A percentile compares a stretch with the other conserved stretches of the same genome.
phyloP scores from a whole-genome alignment of 2,329 filamentous ascomycete genomes.

The Colletotrichum siamense region DNA sequence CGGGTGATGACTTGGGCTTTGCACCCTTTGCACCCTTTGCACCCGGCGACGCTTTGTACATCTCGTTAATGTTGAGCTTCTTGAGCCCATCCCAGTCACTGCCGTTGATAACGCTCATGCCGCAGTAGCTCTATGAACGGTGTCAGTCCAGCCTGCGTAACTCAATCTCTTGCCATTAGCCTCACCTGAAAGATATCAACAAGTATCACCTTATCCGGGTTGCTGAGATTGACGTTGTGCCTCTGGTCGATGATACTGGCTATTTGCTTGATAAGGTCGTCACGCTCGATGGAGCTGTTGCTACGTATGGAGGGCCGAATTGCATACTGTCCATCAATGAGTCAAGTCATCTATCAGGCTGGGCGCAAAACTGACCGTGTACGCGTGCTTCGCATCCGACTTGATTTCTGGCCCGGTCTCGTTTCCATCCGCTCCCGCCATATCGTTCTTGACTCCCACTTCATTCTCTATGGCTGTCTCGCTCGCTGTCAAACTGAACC shows the following conservation, averaged over 20 bases:
- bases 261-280: constrained; percentile 73
- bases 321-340: constrained; percentile 66
- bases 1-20: neutral
- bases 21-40: constrained; percentile 2
- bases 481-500: constrained; percentile 58
- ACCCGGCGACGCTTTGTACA: constrained; percentile 54
- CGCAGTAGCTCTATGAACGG: constrained; percentile 68
- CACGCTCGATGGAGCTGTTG: constrained; percentile 71
- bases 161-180: neutral
- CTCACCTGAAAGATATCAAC: constrained; percentile 81
- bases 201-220: constrained; percentile 79
- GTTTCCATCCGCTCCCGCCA: neutral
- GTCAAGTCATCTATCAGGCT: neutral
- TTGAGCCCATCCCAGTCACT: constrained; percentile 75
- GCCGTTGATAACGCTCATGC: constrained; percentile 78
- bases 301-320: constrained; percentile 81
- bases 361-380: constrained; percentile 45
- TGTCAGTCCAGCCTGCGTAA: neutral
- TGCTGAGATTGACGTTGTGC: constrained; percentile 79
- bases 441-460: constrained; percentile 23
- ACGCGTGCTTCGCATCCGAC: constrained; percentile 26
- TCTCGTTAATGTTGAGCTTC: constrained; percentile 78
- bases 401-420: neutral
- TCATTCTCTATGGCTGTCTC: constrained; percentile 8
- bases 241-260: constrained; percentile 68